Percentiles rank a stretch among this genome's conserved stretches.
Evolutionary conservation across 2,329 filamentous ascomycete genomes (phyloP).

Genomic region (Colletotrichum sp.): DNA sequence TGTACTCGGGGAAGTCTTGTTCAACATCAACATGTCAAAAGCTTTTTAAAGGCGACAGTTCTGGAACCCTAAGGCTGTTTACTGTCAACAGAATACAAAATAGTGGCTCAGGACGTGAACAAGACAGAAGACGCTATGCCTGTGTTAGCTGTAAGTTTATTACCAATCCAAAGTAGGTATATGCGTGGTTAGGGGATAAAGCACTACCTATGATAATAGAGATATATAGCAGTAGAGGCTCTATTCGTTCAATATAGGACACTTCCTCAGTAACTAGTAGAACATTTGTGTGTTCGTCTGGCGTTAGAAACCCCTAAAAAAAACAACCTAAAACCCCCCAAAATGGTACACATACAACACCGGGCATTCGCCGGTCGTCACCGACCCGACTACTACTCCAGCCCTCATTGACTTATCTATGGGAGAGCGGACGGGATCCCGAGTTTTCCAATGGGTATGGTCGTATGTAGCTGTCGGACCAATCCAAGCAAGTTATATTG

Average conservation of each 20-base stretch:
- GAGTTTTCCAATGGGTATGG: not conserved
- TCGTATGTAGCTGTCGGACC: accelerated
- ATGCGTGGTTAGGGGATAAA: no score
- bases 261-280: not conserved
- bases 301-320: not conserved
- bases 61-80: no score
- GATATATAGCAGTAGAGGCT: not conserved
- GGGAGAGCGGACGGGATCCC: not conserved
- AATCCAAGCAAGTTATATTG: not conserved
- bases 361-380: not conserved
- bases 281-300: not conserved
- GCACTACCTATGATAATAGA: not conserved
- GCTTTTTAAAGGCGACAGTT: no score
- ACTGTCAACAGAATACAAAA: no score
- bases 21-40: no score
- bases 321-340: not conserved
- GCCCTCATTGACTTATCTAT: not conserved
- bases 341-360: not conserved
- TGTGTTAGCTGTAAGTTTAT: no score
- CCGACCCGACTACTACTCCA: not conserved
- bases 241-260: not conserved
- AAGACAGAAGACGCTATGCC: no score
- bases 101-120: no score
- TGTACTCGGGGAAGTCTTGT: no score
- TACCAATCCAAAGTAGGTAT: no score